Conservation (phyloP, 495 filamentous ascomycete genomes). For the Talaromyces nanjingensis region DNA sequence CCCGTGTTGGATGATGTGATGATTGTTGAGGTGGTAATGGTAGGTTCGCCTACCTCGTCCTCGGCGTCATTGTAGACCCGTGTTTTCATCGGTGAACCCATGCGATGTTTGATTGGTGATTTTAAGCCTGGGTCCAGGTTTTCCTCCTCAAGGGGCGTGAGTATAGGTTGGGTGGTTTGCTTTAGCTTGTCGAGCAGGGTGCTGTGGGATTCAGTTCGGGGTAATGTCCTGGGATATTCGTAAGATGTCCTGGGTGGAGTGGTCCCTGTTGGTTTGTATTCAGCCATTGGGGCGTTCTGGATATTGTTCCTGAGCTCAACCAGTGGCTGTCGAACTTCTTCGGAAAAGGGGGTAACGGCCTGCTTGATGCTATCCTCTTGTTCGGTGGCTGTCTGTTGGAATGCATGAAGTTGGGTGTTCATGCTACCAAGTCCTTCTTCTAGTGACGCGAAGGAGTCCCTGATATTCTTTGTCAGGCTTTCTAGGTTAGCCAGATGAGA, state of each 20-base stretch:
- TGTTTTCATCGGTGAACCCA: conserved; percentile 27
- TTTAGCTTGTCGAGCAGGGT: conserved; percentile 53
- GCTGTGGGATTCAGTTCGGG: conserved; percentile 68
- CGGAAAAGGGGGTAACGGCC: conserved; percentile 50
- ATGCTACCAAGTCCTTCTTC: conserved; percentile 56
- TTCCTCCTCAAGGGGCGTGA: conserved; percentile 29
- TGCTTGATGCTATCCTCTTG: conserved; percentile 46
- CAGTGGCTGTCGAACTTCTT: conserved; percentile 61
- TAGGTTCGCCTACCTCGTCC: conserved; percentile 35
- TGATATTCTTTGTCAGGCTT: conserved; percentile 54
- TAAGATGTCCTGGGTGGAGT: conserved; percentile 77
- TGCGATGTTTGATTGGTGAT: conserved; percentile 16
- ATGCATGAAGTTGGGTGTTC: conserved; percentile 50
- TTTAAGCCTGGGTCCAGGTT: conserved; percentile 17
- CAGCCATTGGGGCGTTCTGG: conserved; percentile 51
- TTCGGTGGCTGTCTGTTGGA: conserved; percentile 56
- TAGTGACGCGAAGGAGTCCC: conserved; percentile 63
- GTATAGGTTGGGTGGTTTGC: conserved; percentile 32
- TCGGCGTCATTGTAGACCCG: conserved; percentile 38
- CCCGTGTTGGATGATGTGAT: conserved; percentile 37
- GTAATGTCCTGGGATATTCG: conserved; percentile 65
- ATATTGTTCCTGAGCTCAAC: conserved; percentile 59
- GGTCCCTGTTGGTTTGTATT: conserved; percentile 78
- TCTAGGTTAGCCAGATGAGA: conserved; percentile 55
- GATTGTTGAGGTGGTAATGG: conserved; percentile 25